Conservation (phyloP, 1,284 basidiomycete genomes). For the Farysia itapuensis region DNA sequence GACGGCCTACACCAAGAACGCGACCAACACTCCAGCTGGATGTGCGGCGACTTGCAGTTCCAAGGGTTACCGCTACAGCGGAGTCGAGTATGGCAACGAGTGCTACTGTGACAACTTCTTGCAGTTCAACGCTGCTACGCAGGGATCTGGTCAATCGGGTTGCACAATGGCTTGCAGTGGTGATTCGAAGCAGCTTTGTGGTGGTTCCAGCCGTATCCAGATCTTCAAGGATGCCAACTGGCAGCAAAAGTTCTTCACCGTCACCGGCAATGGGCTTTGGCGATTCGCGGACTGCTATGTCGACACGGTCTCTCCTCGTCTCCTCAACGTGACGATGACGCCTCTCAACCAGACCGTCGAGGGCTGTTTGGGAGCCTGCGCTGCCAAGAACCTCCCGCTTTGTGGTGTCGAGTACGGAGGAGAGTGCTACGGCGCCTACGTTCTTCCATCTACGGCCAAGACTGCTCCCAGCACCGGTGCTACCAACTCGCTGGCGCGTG, state of each 20-base stretch:
- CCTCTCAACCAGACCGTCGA: constrained; percentile 14
- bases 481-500: constrained; percentile 19
- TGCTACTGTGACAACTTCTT: constrained; percentile 49
- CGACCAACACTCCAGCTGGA: constrained; percentile 9
- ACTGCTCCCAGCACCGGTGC: constrained; percentile 6
- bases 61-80: constrained; percentile 45
- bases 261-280: constrained; percentile 3
- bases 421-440: constrained; percentile 36
- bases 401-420: constrained; percentile 51
- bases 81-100: constrained; percentile 45
- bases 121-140: neutral
- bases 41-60: constrained; percentile 43
- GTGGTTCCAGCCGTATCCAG: constrained; percentile 8
- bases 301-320: neutral
- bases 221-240: constrained; percentile 9
- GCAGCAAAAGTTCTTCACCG: constrained; percentile 14
- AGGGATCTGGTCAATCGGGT: constrained; percentile 1
- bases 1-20: constrained; percentile 1
- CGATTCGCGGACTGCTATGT: constrained; percentile 10
- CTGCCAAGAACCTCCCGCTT: constrained; percentile 31
- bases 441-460: neutral
- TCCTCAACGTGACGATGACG: constrained; percentile 6
- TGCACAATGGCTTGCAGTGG: constrained; percentile 10
- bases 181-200: constrained; percentile 7
- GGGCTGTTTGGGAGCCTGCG: constrained; percentile 44